Base-by-base conservation (phyloP, 75 land plant species). In the Sequoia sempervirens region DNA sequence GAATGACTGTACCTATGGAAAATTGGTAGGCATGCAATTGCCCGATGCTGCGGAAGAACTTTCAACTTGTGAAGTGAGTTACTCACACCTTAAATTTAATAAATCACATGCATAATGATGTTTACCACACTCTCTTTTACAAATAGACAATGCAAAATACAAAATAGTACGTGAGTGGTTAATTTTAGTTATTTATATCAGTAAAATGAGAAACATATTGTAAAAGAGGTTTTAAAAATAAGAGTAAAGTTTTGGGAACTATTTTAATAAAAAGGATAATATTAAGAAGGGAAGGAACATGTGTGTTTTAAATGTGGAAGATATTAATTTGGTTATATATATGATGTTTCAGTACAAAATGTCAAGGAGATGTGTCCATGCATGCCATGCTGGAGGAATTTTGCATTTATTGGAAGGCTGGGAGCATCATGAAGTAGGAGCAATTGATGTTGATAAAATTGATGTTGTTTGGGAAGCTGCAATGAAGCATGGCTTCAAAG, bases 1-100 rank as follows among this genome's bases (percentile, higher is more conserved):
- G 53, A 81, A 86, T 15, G 95, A 94, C 46, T 94, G 96, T 83
- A 94, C 95, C 18, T 94, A 94, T 81, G 95, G 95, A n/a, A 87
- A 90, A 38, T 89, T 93, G 45, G 96, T 92, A 1, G 94, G 95
- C 84, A 93, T 94, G 91, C 89, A 66, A 75, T 68, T 94, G 73
- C 96, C 96, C 5, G 83, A 89, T 1, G 97, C 88, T 66, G 95
- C 91, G 18, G 74, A 89, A 85, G 99, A 96, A 14, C 68, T 97
- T 28, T 90, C 89, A 26, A 80, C 81, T 20, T 97, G 99, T 82
- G 99, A 97, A 94, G 98, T 97, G 86, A 84, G 18, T 56, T 32
- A 13, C n/a, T 6, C 26, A 61, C 7, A 6, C 66, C 66, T 23
- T 61, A 5, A 70, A 70, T 0, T 32, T 11, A 8, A 70, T 70